Evolutionary conservation across 345 rosid genomes (phyloP).

Genomic region (Aegle marmelos): DNA sequence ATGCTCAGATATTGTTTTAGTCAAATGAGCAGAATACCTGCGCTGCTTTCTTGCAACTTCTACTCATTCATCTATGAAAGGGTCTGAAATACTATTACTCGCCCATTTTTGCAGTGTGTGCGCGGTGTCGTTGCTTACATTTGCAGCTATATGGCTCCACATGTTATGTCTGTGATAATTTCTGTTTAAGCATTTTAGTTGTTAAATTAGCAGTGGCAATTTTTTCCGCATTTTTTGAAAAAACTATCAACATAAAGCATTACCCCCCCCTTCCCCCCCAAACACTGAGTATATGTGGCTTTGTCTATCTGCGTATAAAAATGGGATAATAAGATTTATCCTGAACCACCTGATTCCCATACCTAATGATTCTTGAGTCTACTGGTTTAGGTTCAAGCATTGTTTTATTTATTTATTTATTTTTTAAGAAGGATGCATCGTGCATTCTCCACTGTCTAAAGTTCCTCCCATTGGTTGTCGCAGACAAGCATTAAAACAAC

Average conservation of each 20-base stretch:
- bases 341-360: background rate
- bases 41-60: background rate
- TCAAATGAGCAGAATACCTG: background rate
- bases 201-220: background rate
- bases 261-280: no score
- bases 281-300: background rate
- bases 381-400: background rate
- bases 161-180: background rate
- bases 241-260: background rate
- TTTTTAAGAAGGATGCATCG: background rate
- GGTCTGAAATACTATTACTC: background rate
- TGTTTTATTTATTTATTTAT: background rate
- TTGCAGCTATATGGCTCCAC: background rate
- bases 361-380: background rate
- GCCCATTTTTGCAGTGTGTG: background rate
- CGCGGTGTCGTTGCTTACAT: background rate
- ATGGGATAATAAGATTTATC: background rate
- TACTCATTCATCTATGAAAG: background rate
- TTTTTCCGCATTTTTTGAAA: background rate
- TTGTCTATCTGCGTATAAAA: background rate
- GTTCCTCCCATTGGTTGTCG: conserved; percentile 20
- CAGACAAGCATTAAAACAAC: conserved; percentile 74
- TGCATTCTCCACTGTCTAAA: conserved; percentile 9
- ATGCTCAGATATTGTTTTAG: background rate
- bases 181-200: background rate